A percentile compares a stretch with the other conserved stretches of the same genome.
Evolutionary conservation across 805 yeast species (phyloP).

Genomic region (Wickerhamiella nectarea): DNA sequence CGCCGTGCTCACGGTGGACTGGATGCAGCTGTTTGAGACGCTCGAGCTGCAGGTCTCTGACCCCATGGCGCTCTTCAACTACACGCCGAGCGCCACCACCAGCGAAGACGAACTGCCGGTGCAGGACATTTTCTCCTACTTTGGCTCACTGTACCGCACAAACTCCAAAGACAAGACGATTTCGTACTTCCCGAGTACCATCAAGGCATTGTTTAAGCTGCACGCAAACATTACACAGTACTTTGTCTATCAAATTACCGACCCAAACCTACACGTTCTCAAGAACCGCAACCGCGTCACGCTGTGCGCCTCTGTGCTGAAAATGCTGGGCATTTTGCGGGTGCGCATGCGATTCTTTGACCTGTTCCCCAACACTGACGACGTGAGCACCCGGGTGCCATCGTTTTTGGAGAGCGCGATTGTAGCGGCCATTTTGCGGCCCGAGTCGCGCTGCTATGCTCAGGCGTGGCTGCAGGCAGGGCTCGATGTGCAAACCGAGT

Average conservation of each 20-base stretch:
- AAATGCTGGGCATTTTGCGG: constrained; percentile 49
- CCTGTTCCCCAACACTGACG: constrained; percentile 31
- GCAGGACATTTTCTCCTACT: constrained; percentile 57
- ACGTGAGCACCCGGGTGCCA: constrained; percentile 37
- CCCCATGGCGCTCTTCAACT: constrained; percentile 43
- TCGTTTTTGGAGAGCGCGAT: constrained; percentile 76
- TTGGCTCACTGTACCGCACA: constrained; percentile 41
- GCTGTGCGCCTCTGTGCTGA: constrained; percentile 54
- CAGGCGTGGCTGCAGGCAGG: constrained; percentile 57
- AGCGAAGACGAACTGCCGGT: constrained; percentile 45
- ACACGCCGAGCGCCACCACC: constrained; percentile 31
- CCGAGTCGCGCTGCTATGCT: constrained; percentile 62
- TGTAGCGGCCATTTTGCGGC: constrained; percentile 58
- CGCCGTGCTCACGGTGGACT: constrained; percentile 51
- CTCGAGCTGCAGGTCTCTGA: constrained; percentile 56
- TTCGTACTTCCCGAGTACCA: constrained; percentile 51
- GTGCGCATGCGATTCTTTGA: constrained; percentile 50
- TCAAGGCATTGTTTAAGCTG: constrained; percentile 49
- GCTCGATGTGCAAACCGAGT: constrained; percentile 21
- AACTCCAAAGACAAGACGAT: constrained; percentile 31
- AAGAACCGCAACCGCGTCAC: constrained; percentile 43
- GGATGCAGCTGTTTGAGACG: constrained; percentile 63
- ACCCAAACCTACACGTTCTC: constrained; percentile 32
- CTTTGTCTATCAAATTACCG: constrained; percentile 50
- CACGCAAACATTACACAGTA: constrained; percentile 55